Evolutionary conservation across 495 filamentous ascomycete genomes (phyloP), one percentile per base, ranked within the genome.

Genomic region (Sordaria brevicollis): DNA sequence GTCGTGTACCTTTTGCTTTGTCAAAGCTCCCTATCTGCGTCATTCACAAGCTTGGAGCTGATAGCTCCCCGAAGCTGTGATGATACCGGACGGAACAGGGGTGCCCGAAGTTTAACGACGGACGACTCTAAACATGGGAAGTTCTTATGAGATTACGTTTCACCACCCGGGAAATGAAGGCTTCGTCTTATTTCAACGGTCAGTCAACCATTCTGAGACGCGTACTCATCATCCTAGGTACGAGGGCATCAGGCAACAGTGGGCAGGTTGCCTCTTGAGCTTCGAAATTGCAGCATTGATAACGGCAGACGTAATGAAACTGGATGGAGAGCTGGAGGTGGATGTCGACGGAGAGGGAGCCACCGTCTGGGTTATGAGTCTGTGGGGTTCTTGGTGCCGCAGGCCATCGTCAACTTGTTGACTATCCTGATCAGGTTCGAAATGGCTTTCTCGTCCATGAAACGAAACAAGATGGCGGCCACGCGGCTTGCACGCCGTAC

Each of bases 311-410:
- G 49, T 31, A 62, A 72, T 70, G 68, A 72, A 77, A 76, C 73
- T 62, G 71, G 71, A 73, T 72, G 74, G 73, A 70, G 74, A 74
- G 72, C 11, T 31, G 15, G 49, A 31, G 25, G 13, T 57, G 49
- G 49, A 62, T 57, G 49, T 57, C 11, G 49, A 57, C 15, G 72
- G 70, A 67, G 67, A 70, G 68, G 75, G 72, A 17, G 49, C 49
- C 49, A 29, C 49, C 21, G 49, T 29, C 25, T 62, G 25, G 49
- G 33, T 4, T 62, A 62, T 31, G 49, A 62, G 13, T 15, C 33
- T 11, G 21, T 62, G 49, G 49, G 49, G 25, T 57, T 57, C 21
- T 29, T 62, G 49, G 4, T 31, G 5, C 33, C 49, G 13, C 35
- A 67, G 69, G 69, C 69, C 62, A 29, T 10, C 35, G 35, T 75